Percentiles rank a stretch among this genome's conserved stretches.
phyloP scores from a whole-genome alignment of 495 filamentous ascomycete species.

The Hypomontagnella monticulosa region DNA sequence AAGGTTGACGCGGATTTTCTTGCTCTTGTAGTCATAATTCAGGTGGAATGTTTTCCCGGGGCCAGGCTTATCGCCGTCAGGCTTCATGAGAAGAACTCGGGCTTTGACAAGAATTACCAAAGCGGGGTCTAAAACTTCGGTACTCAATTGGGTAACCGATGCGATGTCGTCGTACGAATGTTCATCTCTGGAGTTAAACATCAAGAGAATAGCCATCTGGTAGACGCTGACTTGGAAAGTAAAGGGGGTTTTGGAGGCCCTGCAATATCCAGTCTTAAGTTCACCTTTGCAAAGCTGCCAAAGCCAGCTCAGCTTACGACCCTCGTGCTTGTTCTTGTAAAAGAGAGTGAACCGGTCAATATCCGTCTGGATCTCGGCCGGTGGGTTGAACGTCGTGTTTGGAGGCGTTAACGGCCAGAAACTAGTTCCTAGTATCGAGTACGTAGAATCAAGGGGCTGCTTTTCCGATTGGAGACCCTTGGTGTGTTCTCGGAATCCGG shows the following conservation, averaged over 20 bases:
- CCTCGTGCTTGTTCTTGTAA: slow-evolving; percentile 95
- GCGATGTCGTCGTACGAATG: slow-evolving; percentile 88
- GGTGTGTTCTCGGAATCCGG: slow-evolving; percentile 71
- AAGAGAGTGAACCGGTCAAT: slow-evolving; percentile 89
- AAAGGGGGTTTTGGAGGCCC: slow-evolving; percentile 85
- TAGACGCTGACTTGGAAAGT: slow-evolving; percentile 98
- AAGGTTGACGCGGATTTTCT: slow-evolving; percentile 96
- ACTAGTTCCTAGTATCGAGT: slow-evolving; percentile 91
- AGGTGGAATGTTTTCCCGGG: slow-evolving; percentile 78
- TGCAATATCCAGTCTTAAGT: slow-evolving; percentile 91
- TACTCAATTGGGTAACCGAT: slow-evolving; percentile 77
- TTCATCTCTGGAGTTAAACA: slow-evolving; percentile 93
- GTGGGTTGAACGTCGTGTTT: slow-evolving; percentile 84
- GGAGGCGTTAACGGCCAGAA: slow-evolving; percentile 96
- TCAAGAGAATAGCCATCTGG: slow-evolving; percentile 95
- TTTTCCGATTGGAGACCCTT: slow-evolving; percentile 57
- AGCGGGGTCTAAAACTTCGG: slow-evolving; percentile 85
- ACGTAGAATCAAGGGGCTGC: slow-evolving; percentile 76
- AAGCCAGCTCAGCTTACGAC: slow-evolving; percentile 95
- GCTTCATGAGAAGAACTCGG: slow-evolving; percentile 76
- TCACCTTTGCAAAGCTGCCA: slow-evolving; percentile 99
- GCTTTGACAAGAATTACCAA: slow-evolving; percentile 88
- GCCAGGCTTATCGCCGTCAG: slow-evolving; percentile 77
- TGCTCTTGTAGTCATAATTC: slow-evolving; percentile 96
- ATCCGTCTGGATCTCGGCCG: slow-evolving; percentile 82